phyloP scores from a whole-genome alignment of 805 yeast genomes.

The Pichia kluyveri region DNA sequence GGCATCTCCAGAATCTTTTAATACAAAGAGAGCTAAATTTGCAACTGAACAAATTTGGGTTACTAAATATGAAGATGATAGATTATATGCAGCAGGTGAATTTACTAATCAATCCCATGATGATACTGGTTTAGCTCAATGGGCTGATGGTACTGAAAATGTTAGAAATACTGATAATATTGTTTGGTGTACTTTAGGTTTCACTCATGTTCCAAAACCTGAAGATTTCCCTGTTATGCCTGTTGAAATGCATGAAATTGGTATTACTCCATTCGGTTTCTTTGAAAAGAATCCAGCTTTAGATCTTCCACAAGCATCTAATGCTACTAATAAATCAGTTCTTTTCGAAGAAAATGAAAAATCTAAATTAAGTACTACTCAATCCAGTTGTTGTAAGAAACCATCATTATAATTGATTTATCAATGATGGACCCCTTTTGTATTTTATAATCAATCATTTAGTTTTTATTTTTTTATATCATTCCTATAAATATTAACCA shows the following conservation, averaged over 20 bases:
- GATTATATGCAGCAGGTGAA: conserved; percentile 75
- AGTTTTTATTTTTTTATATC: too few species aligned
- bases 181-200: conserved; percentile 74
- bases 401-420: conserved; percentile 21
- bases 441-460: not conserved
- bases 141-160: conserved; percentile 59
- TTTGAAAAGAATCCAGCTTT: conserved; percentile 71
- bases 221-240: conserved; percentile 93
- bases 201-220: conserved; percentile 74
- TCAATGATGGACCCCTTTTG: not conserved
- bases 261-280: conserved; percentile 64
- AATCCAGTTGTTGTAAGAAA: conserved; percentile 22
- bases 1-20: conserved; percentile 55
- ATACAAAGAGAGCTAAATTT: conserved; percentile 61
- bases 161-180: conserved; percentile 71
- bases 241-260: conserved; percentile 63
- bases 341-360: conserved; percentile 22
- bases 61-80: conserved; percentile 65
- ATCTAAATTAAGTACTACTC: conserved; percentile 13
- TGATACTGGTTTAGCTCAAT: conserved; percentile 63
- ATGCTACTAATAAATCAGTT: conserved; percentile 56
- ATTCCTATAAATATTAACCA: too few species aligned
- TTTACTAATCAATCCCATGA: conserved; percentile 70
- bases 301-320: conserved; percentile 65
- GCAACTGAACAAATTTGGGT: conserved; percentile 80